A percentile compares a stretch with the other conserved stretches of the same genome.
phyloP scores from a whole-genome alignment of 1,139 yeast genomes.

The Kodamaea arcana region DNA sequence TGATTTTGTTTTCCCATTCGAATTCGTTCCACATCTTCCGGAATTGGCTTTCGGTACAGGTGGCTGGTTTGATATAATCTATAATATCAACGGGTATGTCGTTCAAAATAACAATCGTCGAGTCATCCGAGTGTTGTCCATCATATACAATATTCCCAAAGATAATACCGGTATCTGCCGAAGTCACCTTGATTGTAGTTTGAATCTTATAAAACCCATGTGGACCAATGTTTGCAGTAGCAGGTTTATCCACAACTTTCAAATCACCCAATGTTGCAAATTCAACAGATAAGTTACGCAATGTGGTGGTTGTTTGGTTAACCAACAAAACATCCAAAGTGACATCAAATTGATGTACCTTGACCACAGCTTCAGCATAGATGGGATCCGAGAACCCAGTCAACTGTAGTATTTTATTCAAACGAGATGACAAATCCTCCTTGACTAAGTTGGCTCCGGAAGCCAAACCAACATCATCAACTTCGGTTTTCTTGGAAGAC shows the following conservation, averaged over 20 bases:
- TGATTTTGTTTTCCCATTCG: slow-evolving; percentile 99
- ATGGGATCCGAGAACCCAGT: slow-evolving; percentile 98
- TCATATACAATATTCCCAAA: slow-evolving; percentile 97
- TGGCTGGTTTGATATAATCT: slow-evolving; percentile 96
- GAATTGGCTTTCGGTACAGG: slow-evolving; percentile 84
- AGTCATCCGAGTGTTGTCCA: slow-evolving; percentile 91
- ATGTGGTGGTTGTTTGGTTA: slow-evolving; percentile 87
- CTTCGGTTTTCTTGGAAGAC: slow-evolving; percentile 27
- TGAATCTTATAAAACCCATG: slow-evolving; percentile 92
- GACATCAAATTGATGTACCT: slow-evolving; percentile 94
- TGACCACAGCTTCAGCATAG: slow-evolving; percentile 94
- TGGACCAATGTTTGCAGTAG: slow-evolving; percentile 91
- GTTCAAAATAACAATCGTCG: slow-evolving; percentile 84
- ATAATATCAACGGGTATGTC: slow-evolving; percentile 95
- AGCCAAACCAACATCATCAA: slow-evolving; percentile 51
- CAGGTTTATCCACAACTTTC: slow-evolving; percentile 89
- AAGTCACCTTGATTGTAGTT: slow-evolving; percentile 87
- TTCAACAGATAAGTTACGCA: slow-evolving; percentile 89
- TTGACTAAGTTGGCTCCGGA: slow-evolving; percentile 43
- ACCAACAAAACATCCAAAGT: slow-evolving; percentile 90
- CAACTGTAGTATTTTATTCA: slow-evolving; percentile 84
- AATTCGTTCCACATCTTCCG: slow-evolving; percentile 99
- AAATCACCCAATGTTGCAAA: slow-evolving; percentile 96
- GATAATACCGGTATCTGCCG: slow-evolving; percentile 85
- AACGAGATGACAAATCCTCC: slow-evolving; percentile 68